Percentiles rank a stretch among this genome's conserved stretches.
Evolutionary conservation across 2,329 filamentous ascomycete species (phyloP).

Genomic region (Colletotrichum karsti): DNA sequence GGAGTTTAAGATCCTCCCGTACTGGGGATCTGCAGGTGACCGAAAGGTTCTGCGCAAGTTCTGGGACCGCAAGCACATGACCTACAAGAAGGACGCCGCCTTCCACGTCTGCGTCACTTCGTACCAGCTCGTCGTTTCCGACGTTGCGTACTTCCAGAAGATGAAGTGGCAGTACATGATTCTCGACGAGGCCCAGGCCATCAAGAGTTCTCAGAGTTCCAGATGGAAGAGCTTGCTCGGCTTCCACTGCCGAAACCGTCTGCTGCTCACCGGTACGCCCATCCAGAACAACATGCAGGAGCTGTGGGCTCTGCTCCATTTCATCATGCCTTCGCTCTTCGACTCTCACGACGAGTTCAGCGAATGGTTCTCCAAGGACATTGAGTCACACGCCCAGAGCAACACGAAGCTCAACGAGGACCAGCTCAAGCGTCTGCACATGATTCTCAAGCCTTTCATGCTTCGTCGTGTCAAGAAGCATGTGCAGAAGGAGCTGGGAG

Average conservation of each 20-base stretch:
- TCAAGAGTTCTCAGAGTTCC: constrained; percentile 97
- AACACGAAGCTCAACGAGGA: constrained; percentile 99
- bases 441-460: constrained; percentile 99
- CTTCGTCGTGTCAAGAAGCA: constrained; percentile 99
- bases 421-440: constrained; percentile 94
- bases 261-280: constrained; percentile 93
- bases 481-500: constrained; percentile 97
- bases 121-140: constrained; percentile 95
- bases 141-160: constrained; percentile 98
- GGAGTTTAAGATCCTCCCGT: constrained; percentile 92
- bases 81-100: constrained; percentile 89
- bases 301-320: constrained; percentile 95
- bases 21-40: constrained; percentile 95
- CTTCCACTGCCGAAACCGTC: constrained; percentile 94
- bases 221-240: constrained; percentile 95
- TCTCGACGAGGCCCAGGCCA: constrained; percentile 96
- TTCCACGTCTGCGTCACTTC: constrained; percentile 98
- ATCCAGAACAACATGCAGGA: constrained; percentile 99
- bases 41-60: constrained; percentile 97
- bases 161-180: constrained; percentile 99
- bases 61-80: constrained; percentile 98
- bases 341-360: constrained; percentile 93
- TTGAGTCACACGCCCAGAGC: constrained; percentile 97
- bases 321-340: constrained; percentile 99
- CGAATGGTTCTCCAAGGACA: constrained; percentile 95